Conservation (phyloP, 2,329 filamentous ascomycete genomes). For the Exophiala sp. region DNA sequence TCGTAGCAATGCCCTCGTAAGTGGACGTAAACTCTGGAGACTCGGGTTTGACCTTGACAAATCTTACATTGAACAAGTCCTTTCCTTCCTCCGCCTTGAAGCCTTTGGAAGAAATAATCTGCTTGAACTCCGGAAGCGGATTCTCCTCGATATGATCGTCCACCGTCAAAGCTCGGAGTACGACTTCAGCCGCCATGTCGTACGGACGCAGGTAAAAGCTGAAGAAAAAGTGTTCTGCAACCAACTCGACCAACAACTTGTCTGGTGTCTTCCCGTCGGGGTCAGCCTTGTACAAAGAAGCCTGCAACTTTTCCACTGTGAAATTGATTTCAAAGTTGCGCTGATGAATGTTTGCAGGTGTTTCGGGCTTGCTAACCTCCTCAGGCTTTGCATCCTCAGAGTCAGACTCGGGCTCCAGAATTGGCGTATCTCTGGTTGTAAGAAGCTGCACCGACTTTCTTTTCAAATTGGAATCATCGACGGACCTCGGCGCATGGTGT, state of each 20-base stretch:
- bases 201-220: slow-evolving; percentile 82
- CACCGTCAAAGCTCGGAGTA: slow-evolving; percentile 76
- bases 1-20: slow-evolving; percentile 89
- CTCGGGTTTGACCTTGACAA: slow-evolving; percentile 77
- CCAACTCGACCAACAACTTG: slow-evolving; percentile 77
- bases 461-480: slow-evolving; percentile 29
- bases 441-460: slow-evolving; percentile 33
- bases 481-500: slow-evolving; percentile 32
- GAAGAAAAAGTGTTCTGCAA: slow-evolving; percentile 82
- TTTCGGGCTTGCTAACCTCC: slow-evolving; percentile 56
- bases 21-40: slow-evolving; percentile 90
- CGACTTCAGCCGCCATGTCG: slow-evolving; percentile 89
- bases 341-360: slow-evolving; percentile 63
- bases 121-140: slow-evolving; percentile 84
- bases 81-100: slow-evolving; percentile 63
- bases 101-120: slow-evolving; percentile 89
- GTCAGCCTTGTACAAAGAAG: slow-evolving; percentile 83
- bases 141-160: slow-evolving; percentile 92
- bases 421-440: slow-evolving; percentile 65
- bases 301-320: slow-evolving; percentile 86
- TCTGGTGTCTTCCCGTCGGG: slow-evolving; percentile 67
- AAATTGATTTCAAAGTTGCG: slow-evolving; percentile 96
- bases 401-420: slow-evolving; percentile 65
- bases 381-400: slow-evolving; percentile 57
- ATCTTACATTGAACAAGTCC: slow-evolving; percentile 81